A percentile compares a stretch with the other conserved stretches of the same genome.
These are phyloP conservation scores for Carpinus viminea DNA, from an alignment of 306 rosid species.

Conservation along the genomic window DNA sequence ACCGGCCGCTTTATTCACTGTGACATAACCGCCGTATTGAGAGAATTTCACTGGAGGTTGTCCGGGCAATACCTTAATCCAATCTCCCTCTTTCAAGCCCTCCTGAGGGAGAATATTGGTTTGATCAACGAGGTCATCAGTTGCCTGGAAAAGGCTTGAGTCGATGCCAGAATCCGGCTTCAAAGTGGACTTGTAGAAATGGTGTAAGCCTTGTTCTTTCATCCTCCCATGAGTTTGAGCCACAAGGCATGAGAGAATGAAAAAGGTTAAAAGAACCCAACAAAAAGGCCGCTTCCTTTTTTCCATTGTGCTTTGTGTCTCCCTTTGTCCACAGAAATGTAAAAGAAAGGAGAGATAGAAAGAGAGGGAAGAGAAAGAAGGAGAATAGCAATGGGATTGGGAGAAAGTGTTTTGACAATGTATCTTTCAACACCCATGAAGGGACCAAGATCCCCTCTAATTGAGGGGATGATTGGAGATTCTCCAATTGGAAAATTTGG, in stretches of 20 bases:
- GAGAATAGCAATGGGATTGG: background rate
- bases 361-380: background rate
- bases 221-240: constrained; percentile 47
- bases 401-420: background rate
- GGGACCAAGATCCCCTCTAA: background rate
- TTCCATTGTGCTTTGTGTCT: constrained; percentile 13
- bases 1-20: constrained; percentile 60
- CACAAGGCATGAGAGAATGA: constrained; percentile 27
- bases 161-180: constrained; percentile 31
- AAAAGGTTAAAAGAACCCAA: constrained; percentile 12
- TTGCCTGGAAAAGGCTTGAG: constrained; percentile 42
- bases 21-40: constrained; percentile 89
- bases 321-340: background rate
- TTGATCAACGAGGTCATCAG: background rate
- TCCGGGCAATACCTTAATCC: constrained; percentile 66
- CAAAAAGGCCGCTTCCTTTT: background rate
- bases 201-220: constrained; percentile 40
- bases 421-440: too few relatives aligned
- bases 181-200: constrained; percentile 36
- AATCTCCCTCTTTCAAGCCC: constrained; percentile 65
- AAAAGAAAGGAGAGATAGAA: background rate
- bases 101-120: constrained; percentile 40
- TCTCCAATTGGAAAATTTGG: too few relatives aligned
- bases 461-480: too few relatives aligned
- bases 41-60: constrained; percentile 68